Conservation (phyloP, 768 basidiomycete genomes). For the Clathrus columnatus region DNA sequence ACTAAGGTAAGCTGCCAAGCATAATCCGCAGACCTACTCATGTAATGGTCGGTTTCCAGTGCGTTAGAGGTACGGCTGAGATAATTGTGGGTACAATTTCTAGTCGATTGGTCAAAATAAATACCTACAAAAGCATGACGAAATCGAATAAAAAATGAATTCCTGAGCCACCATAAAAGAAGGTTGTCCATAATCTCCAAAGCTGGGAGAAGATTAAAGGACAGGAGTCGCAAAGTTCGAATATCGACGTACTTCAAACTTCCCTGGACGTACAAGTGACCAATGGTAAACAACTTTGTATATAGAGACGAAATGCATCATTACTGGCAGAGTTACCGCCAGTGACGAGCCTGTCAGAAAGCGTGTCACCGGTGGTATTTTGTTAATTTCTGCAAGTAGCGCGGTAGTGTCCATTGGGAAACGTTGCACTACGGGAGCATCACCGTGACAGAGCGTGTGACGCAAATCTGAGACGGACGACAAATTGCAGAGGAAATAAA, state of each 20-base stretch:
- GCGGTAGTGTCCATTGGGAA: conserved; percentile 8
- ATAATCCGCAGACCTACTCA: conserved; percentile 57
- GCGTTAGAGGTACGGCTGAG: conserved; percentile 54
- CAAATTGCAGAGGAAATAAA: not conserved
- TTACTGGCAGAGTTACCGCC: conserved; percentile 47
- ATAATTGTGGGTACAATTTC: not conserved
- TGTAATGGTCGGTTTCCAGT: conserved; percentile 55
- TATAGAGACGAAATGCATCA: conserved; percentile 43
- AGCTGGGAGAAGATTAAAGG: conserved; percentile 33
- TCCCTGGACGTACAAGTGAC: conserved; percentile 32
- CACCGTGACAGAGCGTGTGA: not conserved
- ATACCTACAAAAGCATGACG: conserved; percentile 58
- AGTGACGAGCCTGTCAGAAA: conserved; percentile 54
- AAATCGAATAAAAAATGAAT: conserved; percentile 57
- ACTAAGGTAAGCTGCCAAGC: conserved; percentile 65
- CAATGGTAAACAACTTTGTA: conserved; percentile 50
- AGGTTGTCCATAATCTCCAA: conserved; percentile 66
- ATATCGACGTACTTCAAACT: conserved; percentile 42
- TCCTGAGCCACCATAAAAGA: conserved; percentile 61
- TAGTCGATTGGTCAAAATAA: not conserved
- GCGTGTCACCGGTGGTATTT: conserved; percentile 80
- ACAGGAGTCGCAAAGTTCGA: not conserved
- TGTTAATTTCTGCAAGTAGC: conserved; percentile 47
- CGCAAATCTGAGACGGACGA: not conserved
- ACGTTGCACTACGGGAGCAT: not conserved